Evolutionary conservation across 2,329 filamentous ascomycete genomes (phyloP), one percentile per base, ranked within the genome.

Genomic region (Gaeumannomyces tritici): DNA sequence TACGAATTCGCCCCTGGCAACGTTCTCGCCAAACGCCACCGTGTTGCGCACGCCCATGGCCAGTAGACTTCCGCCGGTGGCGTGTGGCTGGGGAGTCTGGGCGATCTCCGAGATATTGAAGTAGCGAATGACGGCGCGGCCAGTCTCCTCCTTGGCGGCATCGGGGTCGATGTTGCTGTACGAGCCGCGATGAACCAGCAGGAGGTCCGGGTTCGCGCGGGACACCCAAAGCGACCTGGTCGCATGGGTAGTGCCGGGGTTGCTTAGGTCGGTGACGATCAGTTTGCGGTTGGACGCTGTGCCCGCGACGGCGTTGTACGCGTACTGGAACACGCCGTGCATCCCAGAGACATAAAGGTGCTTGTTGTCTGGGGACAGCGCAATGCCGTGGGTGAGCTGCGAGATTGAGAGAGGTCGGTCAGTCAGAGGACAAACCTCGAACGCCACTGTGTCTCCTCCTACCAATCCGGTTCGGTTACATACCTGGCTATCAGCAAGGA

Each of bases 41-140:
- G 83, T 83, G 67, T 89, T 89, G 13, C 86, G 78, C 12, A 89
- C 76, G 26, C 86, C 85, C 79, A 83, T 88, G 1, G 84, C 67
- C 5, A 70, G 59, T 15, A 67, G 57, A 29, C 66, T 64, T 13
- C 67, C 66, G 51, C 63, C 66, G 1, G 63, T 61, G 55, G 60
- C 60, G 60, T 67, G 67, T 27, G 64, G 33, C 54, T 58, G 29
- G 2, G 65, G 24, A 0, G 57, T 54, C 18, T 62, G 42, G 26
- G 73, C 74, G n/a, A 71, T 67, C 60, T 79, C 76, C 60, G 69
- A 77, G 35, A 85, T 70, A 63, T 83, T 80, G 73, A 84, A 86
- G 6, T 78, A 78, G 66, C 81, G 83, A 69, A 86, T 79, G 60
- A 82, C 79, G 62, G 77, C 79, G 60, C 79, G 77, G 4, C 81